phyloP scores from a whole-genome alignment of 176 grass and related monocot species.

The Metroxylon sagu region DNA sequence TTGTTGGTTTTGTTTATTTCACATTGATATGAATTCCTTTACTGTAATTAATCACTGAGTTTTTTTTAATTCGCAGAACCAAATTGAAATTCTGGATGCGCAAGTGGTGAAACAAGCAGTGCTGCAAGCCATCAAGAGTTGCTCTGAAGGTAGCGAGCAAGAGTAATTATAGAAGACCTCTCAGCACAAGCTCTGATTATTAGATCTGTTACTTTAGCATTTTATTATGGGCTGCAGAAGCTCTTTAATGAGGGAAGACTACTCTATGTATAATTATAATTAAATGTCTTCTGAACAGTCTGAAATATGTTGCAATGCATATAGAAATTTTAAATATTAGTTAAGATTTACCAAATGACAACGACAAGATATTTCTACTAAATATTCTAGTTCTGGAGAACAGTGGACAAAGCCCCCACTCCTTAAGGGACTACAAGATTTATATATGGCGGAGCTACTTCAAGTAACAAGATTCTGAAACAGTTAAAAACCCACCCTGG shows the following conservation, averaged over 20 bases:
- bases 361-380: background rate
- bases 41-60: background rate
- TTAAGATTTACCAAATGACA: background rate
- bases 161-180: background rate
- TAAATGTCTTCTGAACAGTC: too few relatives aligned
- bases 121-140: slow-evolving; percentile 10
- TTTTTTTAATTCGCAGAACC: slow-evolving; percentile 3
- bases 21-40: background rate
- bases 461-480: too few relatives aligned
- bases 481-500: too few relatives aligned
- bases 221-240: too few relatives aligned
- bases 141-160: background rate
- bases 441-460: too few relatives aligned
- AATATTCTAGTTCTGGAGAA: too few relatives aligned
- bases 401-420: too few relatives aligned
- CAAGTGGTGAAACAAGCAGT: slow-evolving; percentile 20
- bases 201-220: too few relatives aligned
- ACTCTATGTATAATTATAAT: too few relatives aligned
- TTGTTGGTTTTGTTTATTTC: background rate
- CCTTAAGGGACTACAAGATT: too few relatives aligned
- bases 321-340: background rate
- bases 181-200: background rate
- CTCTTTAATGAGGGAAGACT: too few relatives aligned
- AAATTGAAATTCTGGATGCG: background rate
- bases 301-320: too few relatives aligned